Evolutionary conservation across 371 early-diverging fungal species (phyloP).

Genomic region (Actinomortierella ambigua): DNA sequence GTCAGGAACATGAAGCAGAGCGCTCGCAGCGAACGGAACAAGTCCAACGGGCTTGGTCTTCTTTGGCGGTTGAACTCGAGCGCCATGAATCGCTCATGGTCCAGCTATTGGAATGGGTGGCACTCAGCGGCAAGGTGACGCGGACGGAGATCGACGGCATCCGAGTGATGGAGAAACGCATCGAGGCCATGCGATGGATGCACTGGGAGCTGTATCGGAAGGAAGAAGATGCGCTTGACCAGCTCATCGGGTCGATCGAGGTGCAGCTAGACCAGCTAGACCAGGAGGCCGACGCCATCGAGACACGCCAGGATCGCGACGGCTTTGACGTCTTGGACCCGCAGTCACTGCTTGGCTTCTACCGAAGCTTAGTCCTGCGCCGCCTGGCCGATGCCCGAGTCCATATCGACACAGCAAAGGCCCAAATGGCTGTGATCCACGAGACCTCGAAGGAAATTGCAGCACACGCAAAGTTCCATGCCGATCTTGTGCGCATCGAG

Average conservation of each 20-base stretch:
- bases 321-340: no score
- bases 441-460: constrained; percentile 45
- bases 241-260: constrained; percentile 18
- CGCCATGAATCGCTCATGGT: constrained; percentile 19
- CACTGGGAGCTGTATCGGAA: constrained; percentile 43
- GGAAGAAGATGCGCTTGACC: constrained; percentile 29
- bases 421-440: constrained; percentile 31
- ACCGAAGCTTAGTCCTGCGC: constrained; percentile 22
- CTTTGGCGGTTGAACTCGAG: constrained; percentile 8
- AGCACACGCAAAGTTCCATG: constrained; percentile 43
- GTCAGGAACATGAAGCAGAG: constrained; percentile 13
- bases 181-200: constrained; percentile 40
- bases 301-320: constrained; percentile 7
- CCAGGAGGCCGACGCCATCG: constrained; percentile 13
- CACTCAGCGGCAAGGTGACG: constrained; percentile 10
- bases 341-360: constrained; percentile 16
- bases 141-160: constrained; percentile 33
- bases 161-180: constrained; percentile 37
- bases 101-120: constrained; percentile 34
- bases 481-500: constrained; percentile 45
- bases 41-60: constrained; percentile 23
- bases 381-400: constrained; percentile 11
- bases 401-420: constrained; percentile 25
- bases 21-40: constrained; percentile 10
- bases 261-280: constrained; percentile 17